Base-by-base conservation (phyloP, 2,329 filamentous ascomycete genomes). In the Curvularia lunata region DNA sequence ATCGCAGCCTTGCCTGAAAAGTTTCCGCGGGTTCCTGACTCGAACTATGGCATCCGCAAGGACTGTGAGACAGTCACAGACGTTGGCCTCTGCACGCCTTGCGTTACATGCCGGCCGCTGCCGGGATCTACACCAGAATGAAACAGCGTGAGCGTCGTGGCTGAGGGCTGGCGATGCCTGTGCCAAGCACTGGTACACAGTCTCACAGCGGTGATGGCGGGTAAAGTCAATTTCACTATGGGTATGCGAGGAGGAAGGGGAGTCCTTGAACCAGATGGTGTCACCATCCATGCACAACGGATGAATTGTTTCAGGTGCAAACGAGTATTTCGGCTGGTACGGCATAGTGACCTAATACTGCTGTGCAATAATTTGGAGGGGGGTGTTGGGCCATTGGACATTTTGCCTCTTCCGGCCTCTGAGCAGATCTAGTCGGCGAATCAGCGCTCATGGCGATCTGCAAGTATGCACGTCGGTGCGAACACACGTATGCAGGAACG, bases 401-500 rank as follows among this genome's bases (percentile, higher is more conserved):
- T 27, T 16, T 38, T 34, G 25, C 43, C 49, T 28, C 27, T 52
- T 57, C 38, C 2, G 38, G 21, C 32, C 9, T 19, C 13, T 23
- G 21, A n/a, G 28, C 48, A 34, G 41, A 53, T 18, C 37, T 16
- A 42, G 18, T 16, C 13, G 32, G 49, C 42, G 30, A 32, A 43
- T 25, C 21, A 34, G 54, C 28, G 18, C 18, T 30, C 49, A 23
- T 5, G 37, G 18, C 1, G 54, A 53, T 53, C 37, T 53, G 48
- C 45, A 42, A 42, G 41, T 30, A 42, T 16, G 41, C 19, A 34
- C 10, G 32, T 41, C 54, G 54, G 49, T 30, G 42, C 43, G 40
- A n/a, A 53, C 16, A 27, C 10, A 49, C 43, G 28, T 40, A 58
- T 58, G 55, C 51, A 58, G 51, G 51, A 54, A 58, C 50, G 30